Evolutionary conservation across 176 grass and related monocot genomes (phyloP).

Genomic region (Chrysopogon serrulatus): DNA sequence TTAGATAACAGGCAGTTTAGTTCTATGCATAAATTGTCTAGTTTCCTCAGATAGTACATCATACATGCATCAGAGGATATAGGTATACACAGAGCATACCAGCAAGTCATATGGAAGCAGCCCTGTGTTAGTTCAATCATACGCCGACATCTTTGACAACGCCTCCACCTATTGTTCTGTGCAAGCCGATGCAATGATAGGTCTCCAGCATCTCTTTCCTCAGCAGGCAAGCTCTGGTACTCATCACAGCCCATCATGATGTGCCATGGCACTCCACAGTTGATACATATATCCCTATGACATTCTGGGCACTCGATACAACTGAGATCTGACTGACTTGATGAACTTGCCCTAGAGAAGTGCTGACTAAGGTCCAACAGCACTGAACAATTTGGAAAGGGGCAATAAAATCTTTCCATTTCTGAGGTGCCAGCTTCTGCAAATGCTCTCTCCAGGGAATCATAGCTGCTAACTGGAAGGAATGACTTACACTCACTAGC

Average conservation of each 20-base stretch:
- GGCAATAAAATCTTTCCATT: constrained; percentile 75
- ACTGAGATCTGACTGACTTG: constrained; percentile 58
- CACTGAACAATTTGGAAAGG: constrained; percentile 75
- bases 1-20: background rate
- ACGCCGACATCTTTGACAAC: constrained; percentile 57
- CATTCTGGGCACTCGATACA: constrained; percentile 79
- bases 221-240: constrained; percentile 58
- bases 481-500: constrained; percentile 60
- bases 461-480: constrained; percentile 56
- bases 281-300: constrained; percentile 83
- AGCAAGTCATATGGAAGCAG: constrained; percentile 75
- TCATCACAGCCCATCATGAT: constrained; percentile 83
- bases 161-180: constrained; percentile 66
- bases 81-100: constrained; percentile 38
- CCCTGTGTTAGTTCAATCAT: constrained; percentile 72
- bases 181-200: constrained; percentile 47
- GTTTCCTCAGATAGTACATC: background rate
- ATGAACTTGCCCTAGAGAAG: constrained; percentile 72
- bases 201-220: constrained; percentile 57
- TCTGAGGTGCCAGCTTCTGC: constrained; percentile 25
- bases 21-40: background rate
- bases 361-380: constrained; percentile 55
- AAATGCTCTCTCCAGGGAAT: constrained; percentile 44
- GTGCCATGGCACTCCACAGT: constrained; percentile 84
- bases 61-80: background rate